Percentiles rank a stretch among this genome's conserved stretches.
phyloP scores from a whole-genome alignment of 78 protist species.

The Emiliania huxleyi region DNA sequence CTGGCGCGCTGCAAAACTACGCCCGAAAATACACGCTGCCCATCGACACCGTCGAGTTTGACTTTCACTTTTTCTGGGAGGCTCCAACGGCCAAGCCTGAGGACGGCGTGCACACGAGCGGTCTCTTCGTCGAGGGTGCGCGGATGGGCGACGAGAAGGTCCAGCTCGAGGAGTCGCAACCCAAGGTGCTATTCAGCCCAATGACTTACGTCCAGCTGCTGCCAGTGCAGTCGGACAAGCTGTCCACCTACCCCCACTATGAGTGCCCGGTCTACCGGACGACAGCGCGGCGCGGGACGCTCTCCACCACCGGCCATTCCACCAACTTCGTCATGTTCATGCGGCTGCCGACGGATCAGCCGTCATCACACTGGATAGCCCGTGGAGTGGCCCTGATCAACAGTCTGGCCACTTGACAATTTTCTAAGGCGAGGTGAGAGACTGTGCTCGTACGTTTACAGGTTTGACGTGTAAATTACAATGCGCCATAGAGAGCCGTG shows the following conservation, averaged over 20 bases:
- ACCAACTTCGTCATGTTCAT: constrained; percentile 75
- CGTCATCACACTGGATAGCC: constrained; percentile 68
- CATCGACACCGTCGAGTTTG: constrained; percentile 73
- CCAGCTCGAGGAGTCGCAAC: constrained; percentile 46
- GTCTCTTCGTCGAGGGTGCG: constrained; percentile 68
- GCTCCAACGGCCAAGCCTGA: neutral
- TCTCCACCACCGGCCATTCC: constrained; percentile 70
- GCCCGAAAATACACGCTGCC: constrained; percentile 70
- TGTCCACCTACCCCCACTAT: constrained; percentile 37
- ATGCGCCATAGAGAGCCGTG: no score
- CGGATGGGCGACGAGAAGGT: constrained; percentile 25
- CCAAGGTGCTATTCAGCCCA: constrained; percentile 50
- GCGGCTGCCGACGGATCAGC: constrained; percentile 59
- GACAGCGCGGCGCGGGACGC: constrained; percentile 69
- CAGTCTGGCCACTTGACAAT: neutral
- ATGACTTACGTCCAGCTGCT: constrained; percentile 48
- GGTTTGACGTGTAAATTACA: neutral
- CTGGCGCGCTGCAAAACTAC: constrained; percentile 83
- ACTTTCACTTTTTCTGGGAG: constrained; percentile 3
- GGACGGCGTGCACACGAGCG: constrained; percentile 66
- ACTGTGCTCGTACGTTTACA: neutral
- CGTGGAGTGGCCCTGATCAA: neutral
- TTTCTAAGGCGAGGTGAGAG: neutral
- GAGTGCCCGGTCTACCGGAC: constrained; percentile 79
- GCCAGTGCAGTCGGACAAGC: constrained; percentile 22